These are phyloP conservation scores for Microcyclospora pomicola DNA, from an alignment of 2,329 filamentous ascomycete genomes.

Conservation along the genomic window DNA sequence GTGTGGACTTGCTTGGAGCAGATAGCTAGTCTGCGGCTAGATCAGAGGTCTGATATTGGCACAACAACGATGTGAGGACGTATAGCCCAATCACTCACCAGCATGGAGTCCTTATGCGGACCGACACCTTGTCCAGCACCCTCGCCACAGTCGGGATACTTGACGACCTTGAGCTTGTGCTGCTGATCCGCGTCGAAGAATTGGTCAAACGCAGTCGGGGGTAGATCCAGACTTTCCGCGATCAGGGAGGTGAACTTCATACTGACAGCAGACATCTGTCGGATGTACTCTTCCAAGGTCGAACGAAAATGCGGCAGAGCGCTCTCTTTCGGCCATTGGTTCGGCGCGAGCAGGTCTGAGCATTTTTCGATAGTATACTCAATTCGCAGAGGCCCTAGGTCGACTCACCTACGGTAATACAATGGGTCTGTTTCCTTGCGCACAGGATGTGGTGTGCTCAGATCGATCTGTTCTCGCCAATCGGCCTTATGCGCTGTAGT, in stretches of 20 bases:
- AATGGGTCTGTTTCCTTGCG: conserved; percentile 49
- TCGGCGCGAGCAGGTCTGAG: conserved; percentile 59
- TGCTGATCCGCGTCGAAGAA: conserved; percentile 63
- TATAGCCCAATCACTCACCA: conserved; percentile 21
- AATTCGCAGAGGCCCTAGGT: no score
- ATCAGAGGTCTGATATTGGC: no score
- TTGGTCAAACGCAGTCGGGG: conserved; percentile 53
- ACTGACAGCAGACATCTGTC: conserved; percentile 57
- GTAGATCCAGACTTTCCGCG: conserved; percentile 67
- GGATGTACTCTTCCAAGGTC: conserved; percentile 62
- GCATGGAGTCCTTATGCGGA: conserved; percentile 75
- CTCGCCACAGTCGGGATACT: conserved; percentile 54
- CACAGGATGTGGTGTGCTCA: conserved; percentile 62
- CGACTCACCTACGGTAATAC: conserved; percentile 35
- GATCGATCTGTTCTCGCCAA: conserved; percentile 75
- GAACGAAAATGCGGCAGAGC: conserved; percentile 54
- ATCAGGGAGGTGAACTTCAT: conserved; percentile 65
- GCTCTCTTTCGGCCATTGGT: conserved; percentile 59
- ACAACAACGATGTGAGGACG: no score
- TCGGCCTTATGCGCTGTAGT: conserved; percentile 62
- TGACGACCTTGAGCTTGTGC: conserved; percentile 81
- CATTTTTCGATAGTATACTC: no score
- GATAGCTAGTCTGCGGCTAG: conserved; percentile 44
- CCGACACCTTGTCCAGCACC: conserved; percentile 50
- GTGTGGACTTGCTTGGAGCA: conserved; percentile 68